These are phyloP conservation scores for Alternaria tenuissima DNA, from an alignment of 2,329 filamentous ascomycete genomes.

Conservation along the genomic window DNA sequence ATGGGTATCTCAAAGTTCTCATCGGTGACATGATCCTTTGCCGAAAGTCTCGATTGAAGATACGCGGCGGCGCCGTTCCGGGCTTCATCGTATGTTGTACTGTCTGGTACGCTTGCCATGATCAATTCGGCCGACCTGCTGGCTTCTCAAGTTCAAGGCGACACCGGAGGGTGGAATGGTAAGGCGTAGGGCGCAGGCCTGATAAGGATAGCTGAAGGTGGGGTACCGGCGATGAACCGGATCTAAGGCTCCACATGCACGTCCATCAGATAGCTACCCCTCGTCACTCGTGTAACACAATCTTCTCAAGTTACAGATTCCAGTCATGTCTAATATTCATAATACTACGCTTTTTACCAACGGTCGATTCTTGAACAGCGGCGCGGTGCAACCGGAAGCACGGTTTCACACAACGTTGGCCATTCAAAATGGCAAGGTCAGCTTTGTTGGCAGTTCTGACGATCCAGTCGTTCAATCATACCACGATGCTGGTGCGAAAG, in stretches of 20 bases:
- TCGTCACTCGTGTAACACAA: slow-evolving; percentile 9
- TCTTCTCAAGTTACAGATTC: not conserved
- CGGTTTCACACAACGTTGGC: slow-evolving; percentile 47
- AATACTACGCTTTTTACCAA: slow-evolving; percentile 37
- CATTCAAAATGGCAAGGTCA: slow-evolving; percentile 52
- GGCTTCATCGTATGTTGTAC: slow-evolving; percentile 42
- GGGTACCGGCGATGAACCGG: slow-evolving; percentile 21
- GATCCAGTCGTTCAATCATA: slow-evolving; percentile 39
- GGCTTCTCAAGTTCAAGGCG: not conserved
- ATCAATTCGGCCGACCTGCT: not conserved
- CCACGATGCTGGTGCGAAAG: slow-evolving; percentile 26
- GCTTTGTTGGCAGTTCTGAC: slow-evolving; percentile 49
- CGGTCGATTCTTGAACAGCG: slow-evolving; percentile 34
- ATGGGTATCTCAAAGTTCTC: slow-evolving; percentile 47
- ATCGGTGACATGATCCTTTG: slow-evolving; percentile 20
- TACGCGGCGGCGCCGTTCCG: slow-evolving; percentile 48
- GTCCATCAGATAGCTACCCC: slow-evolving; percentile 20
- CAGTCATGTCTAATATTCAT: slow-evolving; percentile 18
- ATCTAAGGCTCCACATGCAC: slow-evolving; percentile 17
- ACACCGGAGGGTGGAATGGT: not conserved
- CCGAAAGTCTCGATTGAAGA: slow-evolving; percentile 43
- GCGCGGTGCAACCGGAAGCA: slow-evolving; percentile 7
- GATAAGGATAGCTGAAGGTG: slow-evolving; percentile 8
- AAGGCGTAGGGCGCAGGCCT: slow-evolving; percentile 1
- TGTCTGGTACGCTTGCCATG: slow-evolving; percentile 37